Conservation (phyloP, 108 stramenopile genomes). For the Skeletonema costatum region DNA sequence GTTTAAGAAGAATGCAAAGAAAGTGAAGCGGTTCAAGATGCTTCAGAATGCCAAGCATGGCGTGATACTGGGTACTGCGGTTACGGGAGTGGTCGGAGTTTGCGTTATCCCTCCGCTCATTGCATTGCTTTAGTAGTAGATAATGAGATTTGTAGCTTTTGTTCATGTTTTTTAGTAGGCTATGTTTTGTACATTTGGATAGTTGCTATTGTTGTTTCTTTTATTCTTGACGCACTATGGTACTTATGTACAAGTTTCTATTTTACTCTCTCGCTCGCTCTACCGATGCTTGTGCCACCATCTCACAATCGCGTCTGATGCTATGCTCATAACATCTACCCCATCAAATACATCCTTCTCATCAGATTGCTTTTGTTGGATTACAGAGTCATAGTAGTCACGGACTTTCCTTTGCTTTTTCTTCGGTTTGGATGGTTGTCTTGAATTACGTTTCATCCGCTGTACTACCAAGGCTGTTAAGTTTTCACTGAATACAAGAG, state of each 20-base stretch:
- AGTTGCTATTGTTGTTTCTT: too few species aligned
- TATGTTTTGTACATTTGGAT: neutral
- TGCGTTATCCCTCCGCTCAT: conserved; percentile 64
- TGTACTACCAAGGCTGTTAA: neutral
- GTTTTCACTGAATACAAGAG: neutral
- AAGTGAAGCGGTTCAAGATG: conserved; percentile 57
- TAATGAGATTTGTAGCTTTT: neutral
- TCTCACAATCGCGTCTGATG: neutral
- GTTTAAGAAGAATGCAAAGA: conserved; percentile 61
- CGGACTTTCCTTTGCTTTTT: neutral
- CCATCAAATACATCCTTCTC: conserved; percentile 4
- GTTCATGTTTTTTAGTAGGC: neutral
- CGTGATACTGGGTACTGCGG: conserved; percentile 61
- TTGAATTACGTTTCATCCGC: neutral
- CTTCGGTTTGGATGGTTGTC: neutral
- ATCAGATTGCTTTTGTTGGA: neutral
- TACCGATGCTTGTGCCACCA: neutral
- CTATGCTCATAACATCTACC: conserved; percentile 3
- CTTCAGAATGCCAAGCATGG: conserved; percentile 83
- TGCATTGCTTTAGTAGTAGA: conserved; percentile 45
- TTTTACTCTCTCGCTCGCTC: neutral
- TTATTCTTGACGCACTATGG: too few species aligned
- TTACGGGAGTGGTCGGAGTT: conserved; percentile 65
- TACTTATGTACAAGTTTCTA: too few species aligned
- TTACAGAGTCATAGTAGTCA: neutral